These are phyloP conservation scores for Fusarium circinatum DNA, from an alignment of 2,329 filamentous ascomycete species.

Conservation along the genomic window DNA sequence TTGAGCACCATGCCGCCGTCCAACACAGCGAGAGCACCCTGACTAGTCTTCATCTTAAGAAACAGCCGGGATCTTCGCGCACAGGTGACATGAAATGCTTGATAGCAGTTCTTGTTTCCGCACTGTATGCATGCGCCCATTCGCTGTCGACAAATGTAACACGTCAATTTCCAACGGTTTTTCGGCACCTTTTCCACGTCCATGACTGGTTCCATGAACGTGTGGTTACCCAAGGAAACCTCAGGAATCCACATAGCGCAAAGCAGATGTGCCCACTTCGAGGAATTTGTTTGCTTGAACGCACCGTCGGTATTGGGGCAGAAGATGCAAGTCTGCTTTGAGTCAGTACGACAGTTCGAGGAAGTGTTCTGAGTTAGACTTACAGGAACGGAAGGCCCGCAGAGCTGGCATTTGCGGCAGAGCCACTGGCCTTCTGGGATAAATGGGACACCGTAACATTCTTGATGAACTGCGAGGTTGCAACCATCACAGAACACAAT, in stretches of 20 bases:
- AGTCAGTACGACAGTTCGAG: constrained; percentile 27
- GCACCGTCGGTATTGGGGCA: constrained; percentile 97
- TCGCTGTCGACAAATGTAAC: constrained; percentile 95
- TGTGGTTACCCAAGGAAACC: constrained; percentile 92
- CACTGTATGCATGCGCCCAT: constrained; percentile 99
- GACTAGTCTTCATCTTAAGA: constrained; percentile 95
- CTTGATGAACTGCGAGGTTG: constrained; percentile 96
- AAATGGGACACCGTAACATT: constrained; percentile 98
- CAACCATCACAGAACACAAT: constrained; percentile 99
- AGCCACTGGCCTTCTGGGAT: constrained; percentile 99
- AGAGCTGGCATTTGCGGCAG: constrained; percentile 94
- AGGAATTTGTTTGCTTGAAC: constrained; percentile 97
- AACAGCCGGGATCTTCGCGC: constrained; percentile 88
- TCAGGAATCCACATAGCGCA: constrained; percentile 99
- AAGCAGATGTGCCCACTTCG: constrained; percentile 95
- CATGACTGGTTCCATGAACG: constrained; percentile 98
- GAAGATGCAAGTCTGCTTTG: constrained; percentile 85
- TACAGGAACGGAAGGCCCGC: constrained; percentile 88
- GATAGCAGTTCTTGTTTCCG: constrained; percentile 96
- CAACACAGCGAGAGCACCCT: constrained; percentile 80
- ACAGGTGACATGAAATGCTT: constrained; percentile 97
- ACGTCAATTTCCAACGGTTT: constrained; percentile 90
- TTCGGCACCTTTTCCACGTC: constrained; percentile 98
- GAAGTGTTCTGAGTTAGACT: constrained; percentile 46
- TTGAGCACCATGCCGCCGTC: constrained; percentile 86